Percentiles rank a stretch among this genome's conserved stretches.
These are phyloP conservation scores for Calonectria leucothoes DNA, from an alignment of 2,329 filamentous ascomycete genomes.

Conservation along the genomic window DNA sequence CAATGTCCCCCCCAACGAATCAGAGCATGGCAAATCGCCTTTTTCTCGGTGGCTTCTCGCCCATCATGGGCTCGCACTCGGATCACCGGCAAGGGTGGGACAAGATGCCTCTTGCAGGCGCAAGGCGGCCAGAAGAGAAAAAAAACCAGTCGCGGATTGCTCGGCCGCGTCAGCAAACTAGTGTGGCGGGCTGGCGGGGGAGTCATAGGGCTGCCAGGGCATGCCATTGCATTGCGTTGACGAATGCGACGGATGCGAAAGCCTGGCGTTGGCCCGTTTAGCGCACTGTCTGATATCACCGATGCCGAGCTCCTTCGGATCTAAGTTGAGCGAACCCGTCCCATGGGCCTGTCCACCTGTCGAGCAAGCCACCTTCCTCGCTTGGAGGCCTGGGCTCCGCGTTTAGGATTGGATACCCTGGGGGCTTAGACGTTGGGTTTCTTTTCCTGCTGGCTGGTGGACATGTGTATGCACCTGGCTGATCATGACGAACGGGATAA, in stretches of 20 bases:
- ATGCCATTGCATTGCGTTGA: neutral
- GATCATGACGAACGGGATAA: neutral
- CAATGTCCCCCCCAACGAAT: no score
- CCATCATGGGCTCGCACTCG: constrained; percentile 3
- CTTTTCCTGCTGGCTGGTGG: neutral
- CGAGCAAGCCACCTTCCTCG: neutral
- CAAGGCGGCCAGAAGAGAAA: constrained; percentile 4
- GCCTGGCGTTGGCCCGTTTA: constrained; percentile 5
- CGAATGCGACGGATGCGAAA: constrained; percentile 23
- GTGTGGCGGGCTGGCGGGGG: constrained; percentile 11
- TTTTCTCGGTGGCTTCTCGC: neutral
- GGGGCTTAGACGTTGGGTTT: neutral
- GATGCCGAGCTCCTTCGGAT: constrained; percentile 1
- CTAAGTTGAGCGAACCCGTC: neutral
- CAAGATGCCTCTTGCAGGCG: no score
- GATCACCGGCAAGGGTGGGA: constrained; percentile 17
- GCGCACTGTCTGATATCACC: neutral
- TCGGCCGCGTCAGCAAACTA: constrained; percentile 32
- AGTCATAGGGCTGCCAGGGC: constrained; percentile 15
- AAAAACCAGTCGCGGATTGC: neutral
- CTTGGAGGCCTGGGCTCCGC: neutral
- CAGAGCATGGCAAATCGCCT: neutral
- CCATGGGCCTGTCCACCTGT: neutral
- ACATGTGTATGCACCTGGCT: no score
- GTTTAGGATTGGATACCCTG: neutral